Conservation (phyloP, 2,329 filamentous ascomycete genomes). For the Ambrosiella beaveri region DNA sequence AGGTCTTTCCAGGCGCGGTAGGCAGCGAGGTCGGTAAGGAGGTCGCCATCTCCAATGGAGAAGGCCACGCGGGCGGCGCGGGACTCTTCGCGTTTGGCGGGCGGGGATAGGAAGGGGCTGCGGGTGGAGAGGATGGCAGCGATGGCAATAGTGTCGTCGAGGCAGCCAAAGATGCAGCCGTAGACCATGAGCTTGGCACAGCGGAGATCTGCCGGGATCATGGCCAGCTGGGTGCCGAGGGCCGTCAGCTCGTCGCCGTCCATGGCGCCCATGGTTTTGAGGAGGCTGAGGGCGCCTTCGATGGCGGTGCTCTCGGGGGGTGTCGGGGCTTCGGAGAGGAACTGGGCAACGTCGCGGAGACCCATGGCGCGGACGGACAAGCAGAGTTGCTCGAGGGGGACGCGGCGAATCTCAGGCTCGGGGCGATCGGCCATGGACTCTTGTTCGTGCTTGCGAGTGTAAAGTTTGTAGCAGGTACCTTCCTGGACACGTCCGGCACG, state of each 20-base stretch:
- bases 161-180: conserved; percentile 79
- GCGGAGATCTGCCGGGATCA: conserved; percentile 84
- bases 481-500: conserved; percentile 84
- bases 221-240: conserved; percentile 78
- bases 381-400: conserved; percentile 86
- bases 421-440: conserved; percentile 73
- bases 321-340: conserved; percentile 73
- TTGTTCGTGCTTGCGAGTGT: conserved; percentile 63
- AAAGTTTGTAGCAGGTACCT: conserved; percentile 89
- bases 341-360: conserved; percentile 60
- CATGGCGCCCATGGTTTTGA: conserved; percentile 74
- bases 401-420: conserved; percentile 82
- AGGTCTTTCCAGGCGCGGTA: conserved; percentile 69
- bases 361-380: conserved; percentile 93
- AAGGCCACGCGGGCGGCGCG: conserved; percentile 62
- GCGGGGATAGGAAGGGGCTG: conserved; percentile 72
- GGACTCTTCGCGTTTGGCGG: conserved; percentile 57
- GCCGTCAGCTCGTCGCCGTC: conserved; percentile 77
- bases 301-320: conserved; percentile 76
- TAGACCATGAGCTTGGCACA: conserved; percentile 93
- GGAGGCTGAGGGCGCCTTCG: conserved; percentile 61
- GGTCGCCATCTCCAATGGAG: conserved; percentile 62
- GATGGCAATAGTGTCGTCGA: conserved; percentile 76
- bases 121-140: conserved; percentile 81
- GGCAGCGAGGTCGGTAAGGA: conserved; percentile 71